Evolutionary conservation across 2,329 filamentous ascomycete genomes (phyloP).

Genomic region (Stagonosporopsis tanaceti): DNA sequence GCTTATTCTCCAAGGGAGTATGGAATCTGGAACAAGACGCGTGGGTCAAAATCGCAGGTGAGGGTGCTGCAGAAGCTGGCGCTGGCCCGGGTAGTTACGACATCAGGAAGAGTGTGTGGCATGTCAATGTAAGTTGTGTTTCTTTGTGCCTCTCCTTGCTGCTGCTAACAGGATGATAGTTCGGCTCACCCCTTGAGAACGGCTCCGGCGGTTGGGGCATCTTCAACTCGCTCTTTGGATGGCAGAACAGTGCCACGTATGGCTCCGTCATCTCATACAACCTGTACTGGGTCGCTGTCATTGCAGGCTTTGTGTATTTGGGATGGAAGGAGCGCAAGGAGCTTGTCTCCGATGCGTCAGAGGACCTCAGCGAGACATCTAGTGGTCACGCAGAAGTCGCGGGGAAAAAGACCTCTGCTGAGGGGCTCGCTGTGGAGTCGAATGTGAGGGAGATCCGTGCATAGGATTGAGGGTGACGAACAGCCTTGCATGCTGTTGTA

Average conservation of each 20-base stretch:
- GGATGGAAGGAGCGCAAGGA: slow-evolving; percentile 69
- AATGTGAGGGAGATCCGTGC: slow-evolving; percentile 24
- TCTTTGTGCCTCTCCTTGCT: not conserved
- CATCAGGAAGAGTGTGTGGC: slow-evolving; percentile 80
- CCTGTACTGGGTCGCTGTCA: slow-evolving; percentile 81
- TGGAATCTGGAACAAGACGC: slow-evolving; percentile 76
- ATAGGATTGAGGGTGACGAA: not conserved
- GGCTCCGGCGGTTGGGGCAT: slow-evolving; percentile 84
- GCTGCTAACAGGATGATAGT: slow-evolving; percentile 57
- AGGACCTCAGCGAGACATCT: slow-evolving; percentile 24
- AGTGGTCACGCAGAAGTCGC: slow-evolving; percentile 23
- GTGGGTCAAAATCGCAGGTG: slow-evolving; percentile 72
- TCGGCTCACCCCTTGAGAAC: slow-evolving; percentile 76
- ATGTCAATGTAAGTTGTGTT: slow-evolving; percentile 71
- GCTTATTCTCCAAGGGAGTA: slow-evolving; percentile 78
- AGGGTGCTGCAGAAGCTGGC: slow-evolving; percentile 69
- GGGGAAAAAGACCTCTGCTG: slow-evolving; percentile 27
- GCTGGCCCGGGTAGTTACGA: slow-evolving; percentile 80
- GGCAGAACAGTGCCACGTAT: slow-evolving; percentile 88
- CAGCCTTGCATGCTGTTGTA: not conserved
- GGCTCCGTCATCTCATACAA: slow-evolving; percentile 89
- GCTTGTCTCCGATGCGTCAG: slow-evolving; percentile 9
- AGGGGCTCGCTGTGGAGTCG: slow-evolving; percentile 23
- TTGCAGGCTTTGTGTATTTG: slow-evolving; percentile 69
- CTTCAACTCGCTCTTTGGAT: slow-evolving; percentile 85